Conservation (phyloP, 192 early-diverging fungal genomes). For the Gryganskiella cystojenkinii region DNA sequence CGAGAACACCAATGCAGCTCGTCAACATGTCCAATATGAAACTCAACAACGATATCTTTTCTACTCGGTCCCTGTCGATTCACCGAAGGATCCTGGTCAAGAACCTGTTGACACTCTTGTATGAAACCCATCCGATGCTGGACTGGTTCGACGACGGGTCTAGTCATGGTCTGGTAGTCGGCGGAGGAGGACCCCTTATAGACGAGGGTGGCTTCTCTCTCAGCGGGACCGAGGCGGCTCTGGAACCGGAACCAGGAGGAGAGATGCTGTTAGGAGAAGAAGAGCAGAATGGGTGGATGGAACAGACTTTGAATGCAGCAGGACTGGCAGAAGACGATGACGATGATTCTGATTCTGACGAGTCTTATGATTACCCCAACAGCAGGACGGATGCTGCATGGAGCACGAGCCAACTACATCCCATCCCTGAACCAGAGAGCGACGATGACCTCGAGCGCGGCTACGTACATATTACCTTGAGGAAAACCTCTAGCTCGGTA, state of each 20-base stretch:
- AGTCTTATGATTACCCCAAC: no score
- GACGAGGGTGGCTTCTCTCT: no score
- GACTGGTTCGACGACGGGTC: conserved; percentile 16
- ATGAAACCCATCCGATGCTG: conserved; percentile 20
- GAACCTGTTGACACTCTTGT: conserved; percentile 29
- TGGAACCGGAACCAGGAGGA: no score
- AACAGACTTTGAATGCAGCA: conserved; percentile 29
- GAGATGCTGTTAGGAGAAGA: no score
- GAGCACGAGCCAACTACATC: background rate
- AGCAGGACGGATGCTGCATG: background rate
- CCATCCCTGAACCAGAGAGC: no score
- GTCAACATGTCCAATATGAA: conserved; percentile 35
- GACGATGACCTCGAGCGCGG: no score
- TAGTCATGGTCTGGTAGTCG: no score
- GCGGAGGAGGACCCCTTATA: no score
- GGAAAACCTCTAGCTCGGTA: background rate
- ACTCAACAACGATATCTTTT: conserved; percentile 38
- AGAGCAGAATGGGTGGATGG: conserved; percentile 50
- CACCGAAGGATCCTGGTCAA: conserved; percentile 38
- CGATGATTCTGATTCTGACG: background rate
- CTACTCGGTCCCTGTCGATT: conserved; percentile 28
- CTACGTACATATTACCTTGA: no score
- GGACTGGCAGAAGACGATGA: conserved; percentile 32
- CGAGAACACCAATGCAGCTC: conserved; percentile 10
- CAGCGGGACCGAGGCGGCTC: no score